Evolutionary conservation across 2,329 filamentous ascomycete species (phyloP).

Genomic region (Phaeosphaeriaceae sp.): DNA sequence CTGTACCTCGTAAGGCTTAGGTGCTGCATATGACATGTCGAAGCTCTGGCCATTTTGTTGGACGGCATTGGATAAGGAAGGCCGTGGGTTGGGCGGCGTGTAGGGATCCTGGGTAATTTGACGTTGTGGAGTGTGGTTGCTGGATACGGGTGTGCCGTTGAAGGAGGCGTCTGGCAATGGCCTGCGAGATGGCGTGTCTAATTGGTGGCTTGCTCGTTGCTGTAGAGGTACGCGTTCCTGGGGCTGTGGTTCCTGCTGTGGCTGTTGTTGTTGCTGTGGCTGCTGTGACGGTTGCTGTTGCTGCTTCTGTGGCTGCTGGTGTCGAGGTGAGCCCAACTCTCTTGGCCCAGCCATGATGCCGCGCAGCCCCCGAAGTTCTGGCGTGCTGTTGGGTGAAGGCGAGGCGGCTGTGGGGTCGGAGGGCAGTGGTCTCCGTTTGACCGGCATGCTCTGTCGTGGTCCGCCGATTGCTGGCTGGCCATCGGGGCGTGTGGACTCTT

Average conservation of each 20-base stretch:
- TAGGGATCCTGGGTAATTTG: slow-evolving; percentile 30
- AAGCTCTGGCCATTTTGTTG: slow-evolving; percentile 32
- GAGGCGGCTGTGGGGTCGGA: slow-evolving; percentile 70
- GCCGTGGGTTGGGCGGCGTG: slow-evolving; percentile 32
- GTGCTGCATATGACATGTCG: slow-evolving; percentile 47
- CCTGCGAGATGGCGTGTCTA: slow-evolving; percentile 35
- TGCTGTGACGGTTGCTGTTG: no score
- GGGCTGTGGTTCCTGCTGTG: slow-evolving; percentile 31
- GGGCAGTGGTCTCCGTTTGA: slow-evolving; percentile 85
- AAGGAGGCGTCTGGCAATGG: slow-evolving; percentile 37
- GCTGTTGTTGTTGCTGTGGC: slow-evolving; percentile 13
- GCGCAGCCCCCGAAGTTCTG: slow-evolving; percentile 39
- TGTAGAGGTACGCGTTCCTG: slow-evolving; percentile 22
- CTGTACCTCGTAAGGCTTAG: slow-evolving; percentile 46
- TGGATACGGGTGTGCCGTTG: slow-evolving; percentile 25
- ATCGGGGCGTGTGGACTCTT: slow-evolving; percentile 48
- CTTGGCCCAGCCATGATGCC: slow-evolving; percentile 42
- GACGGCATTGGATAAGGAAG: slow-evolving; percentile 25
- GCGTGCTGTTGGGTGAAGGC: slow-evolving; percentile 38
- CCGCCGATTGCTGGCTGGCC: slow-evolving; percentile 47
- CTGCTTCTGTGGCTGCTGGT: slow-evolving; percentile 31
- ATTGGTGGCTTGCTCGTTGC: slow-evolving; percentile 26
- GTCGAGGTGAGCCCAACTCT: slow-evolving; percentile 44
- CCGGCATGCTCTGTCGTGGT: slow-evolving; percentile 64
- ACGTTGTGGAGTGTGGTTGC: slow-evolving; percentile 33